A percentile compares a stretch with the other conserved stretches of the same genome.
Evolutionary conservation across 2,329 filamentous ascomycete genomes (phyloP).

Genomic region (Xylaria sp.): DNA sequence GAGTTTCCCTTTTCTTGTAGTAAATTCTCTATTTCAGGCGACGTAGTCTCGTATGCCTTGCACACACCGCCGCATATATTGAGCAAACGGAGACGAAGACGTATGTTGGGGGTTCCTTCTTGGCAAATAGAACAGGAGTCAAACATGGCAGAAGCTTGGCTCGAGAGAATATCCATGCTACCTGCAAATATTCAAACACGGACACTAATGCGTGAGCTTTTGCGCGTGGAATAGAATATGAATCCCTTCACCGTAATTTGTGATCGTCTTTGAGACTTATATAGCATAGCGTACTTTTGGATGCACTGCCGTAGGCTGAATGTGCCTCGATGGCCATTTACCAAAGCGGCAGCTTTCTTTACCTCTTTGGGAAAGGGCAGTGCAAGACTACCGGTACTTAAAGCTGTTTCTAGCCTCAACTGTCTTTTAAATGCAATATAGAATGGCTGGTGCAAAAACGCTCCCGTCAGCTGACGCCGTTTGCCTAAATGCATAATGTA

Average conservation of each 20-base stretch:
- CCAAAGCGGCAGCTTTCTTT: too few species aligned
- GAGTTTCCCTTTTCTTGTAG: background rate
- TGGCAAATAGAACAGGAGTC: conserved; percentile 1
- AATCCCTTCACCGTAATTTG: too few species aligned
- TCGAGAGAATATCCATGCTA: conserved; percentile 9
- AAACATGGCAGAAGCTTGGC: background rate
- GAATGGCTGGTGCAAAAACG: background rate
- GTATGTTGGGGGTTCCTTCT: background rate
- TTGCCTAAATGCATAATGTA: background rate
- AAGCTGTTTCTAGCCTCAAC: too few species aligned
- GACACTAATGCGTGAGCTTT: background rate
- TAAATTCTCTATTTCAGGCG: background rate
- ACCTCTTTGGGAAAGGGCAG: too few species aligned
- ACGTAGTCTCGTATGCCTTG: background rate
- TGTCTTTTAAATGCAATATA: too few species aligned
- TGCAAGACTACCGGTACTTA: too few species aligned
- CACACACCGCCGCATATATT: background rate
- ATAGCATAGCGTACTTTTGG: too few species aligned
- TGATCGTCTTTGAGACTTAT: too few species aligned
- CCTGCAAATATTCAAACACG: background rate
- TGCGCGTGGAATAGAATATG: too few species aligned
- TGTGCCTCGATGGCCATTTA: too few species aligned
- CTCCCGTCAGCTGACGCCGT: background rate
- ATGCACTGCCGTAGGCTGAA: too few species aligned
- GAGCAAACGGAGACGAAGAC: background rate